phyloP scores from a whole-genome alignment of 2,329 filamentous ascomycete genomes.

The Ophiostoma pallidulum region DNA sequence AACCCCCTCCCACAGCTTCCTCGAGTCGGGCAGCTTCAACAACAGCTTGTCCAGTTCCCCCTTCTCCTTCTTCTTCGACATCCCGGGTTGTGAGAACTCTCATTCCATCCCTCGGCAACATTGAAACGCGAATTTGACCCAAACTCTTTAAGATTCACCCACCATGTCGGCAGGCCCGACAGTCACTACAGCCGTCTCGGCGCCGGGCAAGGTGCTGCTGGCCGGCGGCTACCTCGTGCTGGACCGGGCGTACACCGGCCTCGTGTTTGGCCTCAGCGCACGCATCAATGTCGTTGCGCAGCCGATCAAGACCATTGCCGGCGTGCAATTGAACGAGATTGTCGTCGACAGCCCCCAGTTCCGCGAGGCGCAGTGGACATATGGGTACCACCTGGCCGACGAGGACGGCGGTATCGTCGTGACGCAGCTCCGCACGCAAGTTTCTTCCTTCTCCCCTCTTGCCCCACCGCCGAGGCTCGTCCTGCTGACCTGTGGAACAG shows the following conservation, averaged over 20 bases:
- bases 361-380: constrained; percentile 75
- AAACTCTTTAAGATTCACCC: too few relatives aligned
- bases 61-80: background rate
- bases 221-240: constrained; percentile 93
- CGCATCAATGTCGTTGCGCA: constrained; percentile 56
- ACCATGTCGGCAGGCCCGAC: constrained; percentile 10
- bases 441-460: too few relatives aligned
- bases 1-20: constrained; percentile 8
- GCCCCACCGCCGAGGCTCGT: too few relatives aligned
- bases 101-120: too few relatives aligned
- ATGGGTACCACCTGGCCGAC: constrained; percentile 63
- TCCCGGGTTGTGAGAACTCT: too few relatives aligned
- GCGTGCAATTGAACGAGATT: constrained; percentile 61
- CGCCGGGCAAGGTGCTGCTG: constrained; percentile 90
- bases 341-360: constrained; percentile 91
- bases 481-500: constrained; percentile 25
- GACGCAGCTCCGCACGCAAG: constrained; percentile 69
- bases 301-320: constrained; percentile 48
- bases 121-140: too few relatives aligned
- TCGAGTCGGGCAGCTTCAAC: constrained; percentile 2
- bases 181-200: constrained; percentile 58
- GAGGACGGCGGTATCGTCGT: constrained; percentile 71
- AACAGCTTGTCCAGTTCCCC: too few relatives aligned
- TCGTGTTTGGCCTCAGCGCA: constrained; percentile 59
- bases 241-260: constrained; percentile 72